A percentile compares a stretch with the other conserved stretches of the same genome.
Evolutionary conservation across 305 asterid species (phyloP).

Genomic region (Striga hermonthica): DNA sequence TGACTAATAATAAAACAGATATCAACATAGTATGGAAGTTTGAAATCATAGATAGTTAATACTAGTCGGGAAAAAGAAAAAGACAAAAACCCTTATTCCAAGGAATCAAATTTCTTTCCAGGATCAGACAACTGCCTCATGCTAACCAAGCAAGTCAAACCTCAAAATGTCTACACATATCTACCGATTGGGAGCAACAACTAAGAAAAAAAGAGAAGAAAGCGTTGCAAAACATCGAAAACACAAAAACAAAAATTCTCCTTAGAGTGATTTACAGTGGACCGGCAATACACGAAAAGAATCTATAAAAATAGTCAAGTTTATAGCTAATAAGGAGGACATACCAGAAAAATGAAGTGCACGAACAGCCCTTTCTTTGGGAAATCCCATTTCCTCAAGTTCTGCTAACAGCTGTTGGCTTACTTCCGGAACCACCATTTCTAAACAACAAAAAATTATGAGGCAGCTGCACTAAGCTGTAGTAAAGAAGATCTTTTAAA

Average conservation of each 20-base stretch:
- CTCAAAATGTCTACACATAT: background rate
- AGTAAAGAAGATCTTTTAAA: conserved; percentile 10
- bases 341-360: conserved; percentile 89
- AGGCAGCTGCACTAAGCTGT: conserved; percentile 26
- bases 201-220: background rate
- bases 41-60: too few relatives aligned
- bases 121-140: too few relatives aligned
- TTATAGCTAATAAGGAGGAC: conserved; percentile 23
- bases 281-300: conserved; percentile 7
- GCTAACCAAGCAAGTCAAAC: too few relatives aligned
- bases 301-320: background rate
- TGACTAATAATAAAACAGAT: too few relatives aligned
- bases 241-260: too few relatives aligned
- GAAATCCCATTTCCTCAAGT: conserved; percentile 86
- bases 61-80: too few relatives aligned
- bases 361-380: conserved; percentile 81
- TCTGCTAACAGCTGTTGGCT: conserved; percentile 63
- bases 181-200: background rate
- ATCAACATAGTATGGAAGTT: too few relatives aligned
- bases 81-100: too few relatives aligned
- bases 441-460: conserved; percentile 38
- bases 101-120: too few relatives aligned
- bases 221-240: background rate
- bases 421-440: conserved; percentile 95
- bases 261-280: too few relatives aligned